Evolutionary conservation across 352 stramenopile genomes (phyloP).

Genomic region (Phytopythium vexans): DNA sequence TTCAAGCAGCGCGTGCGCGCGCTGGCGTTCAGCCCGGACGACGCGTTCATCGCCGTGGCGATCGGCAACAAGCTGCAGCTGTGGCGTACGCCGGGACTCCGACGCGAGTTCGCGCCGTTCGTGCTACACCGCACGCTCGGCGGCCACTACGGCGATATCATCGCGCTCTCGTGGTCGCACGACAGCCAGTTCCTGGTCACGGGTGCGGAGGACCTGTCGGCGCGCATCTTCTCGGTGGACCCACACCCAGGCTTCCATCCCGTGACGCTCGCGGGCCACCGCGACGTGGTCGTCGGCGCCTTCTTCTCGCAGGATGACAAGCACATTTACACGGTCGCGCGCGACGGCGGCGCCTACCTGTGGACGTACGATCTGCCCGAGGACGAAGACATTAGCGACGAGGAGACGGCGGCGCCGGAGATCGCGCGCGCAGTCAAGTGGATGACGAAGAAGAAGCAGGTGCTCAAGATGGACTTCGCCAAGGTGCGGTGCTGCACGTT

Average conservation of each 20-base stretch:
- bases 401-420: conserved; percentile 28
- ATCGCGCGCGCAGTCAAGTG: conserved; percentile 80
- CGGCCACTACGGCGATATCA: conserved; percentile 88
- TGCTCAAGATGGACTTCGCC: conserved; percentile 89
- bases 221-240: conserved; percentile 82
- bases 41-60: conserved; percentile 86
- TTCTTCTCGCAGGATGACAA: conserved; percentile 84
- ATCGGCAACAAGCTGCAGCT: conserved; percentile 91
- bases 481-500: conserved; percentile 90
- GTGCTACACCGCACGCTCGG: conserved; percentile 85
- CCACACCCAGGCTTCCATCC: conserved; percentile 73
- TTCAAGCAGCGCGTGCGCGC: conserved; percentile 90
- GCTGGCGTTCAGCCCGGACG: conserved; percentile 87
- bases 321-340: conserved; percentile 83
- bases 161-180: conserved; percentile 84
- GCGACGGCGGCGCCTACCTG: conserved; percentile 85
- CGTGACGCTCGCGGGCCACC: conserved; percentile 87
- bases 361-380: conserved; percentile 78
- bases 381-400: conserved; percentile 27
- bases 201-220: conserved; percentile 84
- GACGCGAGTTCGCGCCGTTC: conserved; percentile 91
- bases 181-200: conserved; percentile 90
- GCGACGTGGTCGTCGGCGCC: conserved; percentile 78
- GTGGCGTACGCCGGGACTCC: conserved; percentile 82
- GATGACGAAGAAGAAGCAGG: conserved; percentile 83